These are phyloP conservation scores for Prorocentrum cordatum DNA, from an alignment of 169 alveolate species.

Conservation along the genomic window DNA sequence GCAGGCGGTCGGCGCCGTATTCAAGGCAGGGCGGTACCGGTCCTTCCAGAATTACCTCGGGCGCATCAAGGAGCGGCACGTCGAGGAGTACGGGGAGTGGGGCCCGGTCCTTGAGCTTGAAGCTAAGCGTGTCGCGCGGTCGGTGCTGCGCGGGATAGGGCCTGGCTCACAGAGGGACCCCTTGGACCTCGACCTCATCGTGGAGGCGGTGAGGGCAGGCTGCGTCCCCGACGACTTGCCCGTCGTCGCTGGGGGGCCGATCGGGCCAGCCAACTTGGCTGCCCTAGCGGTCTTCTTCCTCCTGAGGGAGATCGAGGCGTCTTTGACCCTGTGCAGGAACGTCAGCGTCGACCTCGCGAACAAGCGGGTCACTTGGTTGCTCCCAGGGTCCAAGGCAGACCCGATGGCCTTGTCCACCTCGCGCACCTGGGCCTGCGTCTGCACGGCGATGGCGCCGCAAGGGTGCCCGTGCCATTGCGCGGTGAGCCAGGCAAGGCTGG, in stretches of 20 bases:
- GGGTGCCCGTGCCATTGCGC: slow-evolving; percentile 7
- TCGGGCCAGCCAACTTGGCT: not conserved
- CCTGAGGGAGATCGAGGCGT: slow-evolving; percentile 2
- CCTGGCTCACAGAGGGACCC: not conserved
- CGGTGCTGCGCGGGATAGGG: not conserved
- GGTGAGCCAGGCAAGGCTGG: not conserved
- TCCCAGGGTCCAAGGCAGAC: not conserved
- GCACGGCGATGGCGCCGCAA: too few species aligned
- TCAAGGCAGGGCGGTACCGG: too few species aligned
- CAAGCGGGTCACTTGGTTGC: not conserved
- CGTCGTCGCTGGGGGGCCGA: not conserved
- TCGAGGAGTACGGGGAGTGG: too few species aligned
- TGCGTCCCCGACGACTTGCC: not conserved
- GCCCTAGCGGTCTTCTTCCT: not conserved
- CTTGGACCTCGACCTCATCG: not conserved
- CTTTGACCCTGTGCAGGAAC: not conserved
- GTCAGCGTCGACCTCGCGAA: not conserved
- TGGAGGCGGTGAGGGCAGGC: not conserved
- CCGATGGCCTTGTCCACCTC: not conserved
- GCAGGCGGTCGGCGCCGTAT: too few species aligned
- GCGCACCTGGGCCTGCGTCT: not conserved
- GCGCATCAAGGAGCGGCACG: too few species aligned
- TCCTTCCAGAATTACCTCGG: too few species aligned
- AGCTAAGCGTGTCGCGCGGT: too few species aligned
- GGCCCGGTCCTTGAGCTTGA: too few species aligned